These are phyloP conservation scores for Ailanthus altissimus DNA, from an alignment of 345 rosid genomes.

Conservation along the genomic window DNA sequence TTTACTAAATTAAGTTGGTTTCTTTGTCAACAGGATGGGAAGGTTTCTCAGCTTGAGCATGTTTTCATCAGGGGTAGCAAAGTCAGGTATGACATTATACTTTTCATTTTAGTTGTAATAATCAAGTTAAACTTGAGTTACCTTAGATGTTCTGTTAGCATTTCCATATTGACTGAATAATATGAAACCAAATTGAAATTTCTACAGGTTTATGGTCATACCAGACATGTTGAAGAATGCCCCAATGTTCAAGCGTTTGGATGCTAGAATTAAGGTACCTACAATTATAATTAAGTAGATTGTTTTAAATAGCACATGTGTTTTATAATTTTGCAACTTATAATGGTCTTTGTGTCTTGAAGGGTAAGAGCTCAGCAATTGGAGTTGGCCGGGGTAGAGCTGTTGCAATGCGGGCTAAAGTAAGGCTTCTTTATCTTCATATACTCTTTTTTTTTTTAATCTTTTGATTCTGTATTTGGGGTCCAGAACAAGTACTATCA, in stretches of 20 bases:
- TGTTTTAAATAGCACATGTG: neutral
- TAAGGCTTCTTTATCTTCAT: slow-evolving; percentile 37
- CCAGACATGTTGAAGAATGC: slow-evolving; percentile 99
- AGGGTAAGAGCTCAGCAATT: slow-evolving; percentile 88
- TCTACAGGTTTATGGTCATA: slow-evolving; percentile 92
- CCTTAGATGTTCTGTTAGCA: neutral
- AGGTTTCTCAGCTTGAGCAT: slow-evolving; percentile 97
- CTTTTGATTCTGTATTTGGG: neutral
- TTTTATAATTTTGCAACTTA: slow-evolving; percentile 5
- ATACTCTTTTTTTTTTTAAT: neutral
- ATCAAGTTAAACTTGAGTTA: neutral
- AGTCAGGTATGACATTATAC: slow-evolving; percentile 65
- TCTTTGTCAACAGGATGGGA: slow-evolving; percentile 71
- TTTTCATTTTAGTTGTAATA: neutral
- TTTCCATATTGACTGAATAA: neutral
- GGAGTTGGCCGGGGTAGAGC: slow-evolving; percentile 97
- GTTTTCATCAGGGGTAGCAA: slow-evolving; percentile 95
- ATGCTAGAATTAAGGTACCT: slow-evolving; percentile 77
- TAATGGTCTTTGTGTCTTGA: slow-evolving; percentile 28
- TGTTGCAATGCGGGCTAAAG: slow-evolving; percentile 86
- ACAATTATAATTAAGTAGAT: slow-evolving; percentile 11
- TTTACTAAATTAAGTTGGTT: neutral
- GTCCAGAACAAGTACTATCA: neutral
- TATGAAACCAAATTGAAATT: slow-evolving; percentile 14
- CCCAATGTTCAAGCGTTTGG: slow-evolving; percentile 95